phyloP scores from a whole-genome alignment of 2,329 filamentous ascomycete species.

The Graphium sp. region DNA sequence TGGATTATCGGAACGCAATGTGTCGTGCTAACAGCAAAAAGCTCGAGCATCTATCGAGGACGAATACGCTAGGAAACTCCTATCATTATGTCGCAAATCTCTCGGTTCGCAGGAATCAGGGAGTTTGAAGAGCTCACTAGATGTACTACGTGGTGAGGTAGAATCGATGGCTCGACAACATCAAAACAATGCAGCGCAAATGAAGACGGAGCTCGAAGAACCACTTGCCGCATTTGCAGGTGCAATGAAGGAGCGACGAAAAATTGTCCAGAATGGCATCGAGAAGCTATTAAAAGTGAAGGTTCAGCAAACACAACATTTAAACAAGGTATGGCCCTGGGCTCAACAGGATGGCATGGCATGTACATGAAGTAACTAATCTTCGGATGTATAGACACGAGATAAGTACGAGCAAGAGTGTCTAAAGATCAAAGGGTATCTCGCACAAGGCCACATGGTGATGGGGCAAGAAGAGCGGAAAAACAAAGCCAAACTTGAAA shows the following conservation, averaged over 20 bases:
- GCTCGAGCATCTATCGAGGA: slow-evolving; percentile 90
- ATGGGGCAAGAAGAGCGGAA: slow-evolving; percentile 99
- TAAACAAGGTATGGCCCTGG: slow-evolving; percentile 77
- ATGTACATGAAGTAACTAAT: slow-evolving; percentile 4
- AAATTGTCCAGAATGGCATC: slow-evolving; percentile 87
- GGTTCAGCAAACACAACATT: slow-evolving; percentile 72
- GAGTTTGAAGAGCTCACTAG: slow-evolving; percentile 67
- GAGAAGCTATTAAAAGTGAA: slow-evolving; percentile 92
- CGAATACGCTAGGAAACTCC: slow-evolving; percentile 81
- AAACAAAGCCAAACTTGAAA: slow-evolving; percentile 97
- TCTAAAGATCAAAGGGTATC: slow-evolving; percentile 93
- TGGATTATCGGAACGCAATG: not conserved
- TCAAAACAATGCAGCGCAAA: slow-evolving; percentile 75
- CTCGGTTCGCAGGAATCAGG: slow-evolving; percentile 79
- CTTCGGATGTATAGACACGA: slow-evolving; percentile 40
- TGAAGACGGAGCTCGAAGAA: slow-evolving; percentile 93
- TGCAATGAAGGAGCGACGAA: slow-evolving; percentile 88
- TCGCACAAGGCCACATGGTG: slow-evolving; percentile 98
- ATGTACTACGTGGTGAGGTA: slow-evolving; percentile 75
- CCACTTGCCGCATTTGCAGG: slow-evolving; percentile 82
- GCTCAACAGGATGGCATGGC: rapidly evolving
- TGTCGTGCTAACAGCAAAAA: slow-evolving; percentile 13
- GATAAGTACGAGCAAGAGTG: slow-evolving; percentile 97
- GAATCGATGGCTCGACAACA: slow-evolving; percentile 92
- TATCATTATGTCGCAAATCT: slow-evolving; percentile 73